Conservation (phyloP, 75 land plant genomes). For the Sequoia sempervirens region DNA sequence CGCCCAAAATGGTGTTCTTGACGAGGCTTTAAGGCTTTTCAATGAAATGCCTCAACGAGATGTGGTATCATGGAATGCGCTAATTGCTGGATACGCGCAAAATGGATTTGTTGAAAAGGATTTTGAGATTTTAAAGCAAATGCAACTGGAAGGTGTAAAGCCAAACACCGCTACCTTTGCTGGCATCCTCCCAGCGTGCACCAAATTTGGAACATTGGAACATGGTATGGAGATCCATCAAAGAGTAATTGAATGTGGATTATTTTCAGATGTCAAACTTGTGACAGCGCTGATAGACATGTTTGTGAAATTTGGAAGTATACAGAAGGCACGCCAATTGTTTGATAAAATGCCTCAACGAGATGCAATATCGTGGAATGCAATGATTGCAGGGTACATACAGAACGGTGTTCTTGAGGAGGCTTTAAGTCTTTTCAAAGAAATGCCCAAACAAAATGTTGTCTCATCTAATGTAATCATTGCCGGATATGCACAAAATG, state of each 20-base stretch:
- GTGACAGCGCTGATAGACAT: background rate
- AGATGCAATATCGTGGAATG: slow-evolving; percentile 4
- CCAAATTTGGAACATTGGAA: background rate
- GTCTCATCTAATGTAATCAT: slow-evolving; percentile 3
- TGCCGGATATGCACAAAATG: slow-evolving; percentile 9
- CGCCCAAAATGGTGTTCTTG: slow-evolving; percentile 19
- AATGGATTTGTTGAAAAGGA: slow-evolving; percentile 10
- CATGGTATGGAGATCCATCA: background rate
- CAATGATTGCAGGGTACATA: slow-evolving; percentile 4
- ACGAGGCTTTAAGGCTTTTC: slow-evolving; percentile 25
- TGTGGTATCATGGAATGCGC: slow-evolving; percentile 19
- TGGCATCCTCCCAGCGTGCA: background rate
- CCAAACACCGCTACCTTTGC: background rate
- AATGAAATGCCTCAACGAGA: slow-evolving; percentile 11
- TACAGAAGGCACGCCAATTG: background rate
- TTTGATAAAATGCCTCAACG: background rate
- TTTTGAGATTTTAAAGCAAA: slow-evolving; percentile 7
- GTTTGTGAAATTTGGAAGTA: background rate
- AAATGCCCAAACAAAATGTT: background rate
- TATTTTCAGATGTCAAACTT: background rate
- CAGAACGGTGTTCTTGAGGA: slow-evolving; percentile 1
- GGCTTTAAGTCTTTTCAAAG: background rate
- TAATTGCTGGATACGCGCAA: slow-evolving; percentile 6
- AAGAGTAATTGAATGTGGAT: background rate
- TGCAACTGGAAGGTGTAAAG: background rate